Base-by-base conservation (phyloP, 352 stramenopile species). In the Thalassiosira pacifica region DNA sequence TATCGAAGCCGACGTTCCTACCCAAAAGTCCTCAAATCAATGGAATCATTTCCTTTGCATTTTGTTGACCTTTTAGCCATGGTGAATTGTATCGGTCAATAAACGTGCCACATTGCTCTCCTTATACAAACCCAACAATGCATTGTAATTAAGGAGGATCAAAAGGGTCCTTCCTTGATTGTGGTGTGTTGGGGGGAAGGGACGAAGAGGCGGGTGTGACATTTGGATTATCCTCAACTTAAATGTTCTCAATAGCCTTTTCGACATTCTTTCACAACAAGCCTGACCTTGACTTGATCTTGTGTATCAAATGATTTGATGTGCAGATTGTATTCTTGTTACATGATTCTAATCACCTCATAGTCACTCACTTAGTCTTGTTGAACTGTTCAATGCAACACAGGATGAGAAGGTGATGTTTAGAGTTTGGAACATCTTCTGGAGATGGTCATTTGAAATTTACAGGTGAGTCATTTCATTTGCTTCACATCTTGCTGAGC, bases 211-310 rank as follows among this genome's bases (percentile, higher is more conserved):
- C 76, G 76, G 76, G 76, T 83, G 76, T 78, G 76, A 83, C 67
- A 61, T 69, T 76, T 61, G 66, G 73, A 83, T 83, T 77, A 78
- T 61, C 34, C 64, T 79, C 57, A 83, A 83, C 76, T 73, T 55
- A 73, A 72, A 63, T 83, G 76, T 83, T 83, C 67, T 78, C 76
- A 83, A 83, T 78, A 83, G 76, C 67, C 76, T 78, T 78, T 72
- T 72, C 59, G 59, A 77, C 68, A 83, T 77, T 57, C 40, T 34
- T n/a, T n/a, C n/a, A n/a, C n/a, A n/a, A n/a, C n/a, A n/a, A n/a
- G n/a, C n/a, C n/a, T n/a, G n/a, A n/a, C n/a, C n/a, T n/a, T n/a
- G n/a, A n/a, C n/a, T n/a, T n/a, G n/a, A n/a, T n/a, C n/a, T n/a
- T n/a, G n/a, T n/a, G n/a, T n/a, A n/a, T n/a, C n/a, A n/a, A n/a